Conservation (phyloP, 2,329 filamentous ascomycete genomes). For the Periconia sp. region DNA sequence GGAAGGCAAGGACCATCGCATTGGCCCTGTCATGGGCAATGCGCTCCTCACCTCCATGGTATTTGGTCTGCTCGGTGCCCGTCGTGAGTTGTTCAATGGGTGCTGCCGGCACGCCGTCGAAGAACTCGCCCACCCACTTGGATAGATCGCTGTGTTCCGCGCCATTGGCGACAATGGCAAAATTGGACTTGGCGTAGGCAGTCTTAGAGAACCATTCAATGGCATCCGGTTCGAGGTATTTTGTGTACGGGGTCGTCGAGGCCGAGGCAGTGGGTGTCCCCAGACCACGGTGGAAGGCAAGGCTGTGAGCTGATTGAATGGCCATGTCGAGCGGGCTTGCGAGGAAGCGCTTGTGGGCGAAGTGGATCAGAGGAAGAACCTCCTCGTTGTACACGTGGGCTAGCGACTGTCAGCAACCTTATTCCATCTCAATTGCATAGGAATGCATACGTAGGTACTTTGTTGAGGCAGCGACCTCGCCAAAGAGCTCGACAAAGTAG, state of each 20-base stretch:
- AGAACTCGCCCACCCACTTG: constrained; percentile 95
- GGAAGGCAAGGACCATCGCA: constrained; percentile 88
- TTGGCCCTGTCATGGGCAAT: constrained; percentile 79
- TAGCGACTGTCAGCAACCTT: constrained; percentile 47
- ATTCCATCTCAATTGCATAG: constrained; percentile 14
- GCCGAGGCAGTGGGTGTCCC: constrained; percentile 78
- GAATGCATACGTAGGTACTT: constrained; percentile 71
- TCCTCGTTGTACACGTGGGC: constrained; percentile 92
- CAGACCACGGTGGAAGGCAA: constrained; percentile 93
- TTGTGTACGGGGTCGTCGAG: constrained; percentile 72
- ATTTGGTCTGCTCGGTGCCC: constrained; percentile 73
- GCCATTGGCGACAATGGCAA: constrained; percentile 90
- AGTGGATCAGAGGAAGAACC: constrained; percentile 75
- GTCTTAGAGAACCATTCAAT: constrained; percentile 77
- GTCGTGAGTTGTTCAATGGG: constrained; percentile 54
- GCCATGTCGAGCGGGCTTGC: constrained; percentile 71
- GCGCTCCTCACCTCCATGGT: constrained; percentile 94
- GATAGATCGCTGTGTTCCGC: constrained; percentile 75
- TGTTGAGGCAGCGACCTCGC: constrained; percentile 86
- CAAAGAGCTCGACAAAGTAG: constrained; percentile 95
- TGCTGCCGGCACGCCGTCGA: constrained; percentile 69
- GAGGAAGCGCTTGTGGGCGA: constrained; percentile 76
- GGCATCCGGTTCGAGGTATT: constrained; percentile 79
- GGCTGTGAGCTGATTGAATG: constrained; percentile 81
- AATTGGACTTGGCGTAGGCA: constrained; percentile 87